These are phyloP conservation scores for Flueggea neowawraea DNA, from an alignment of 441 rosid genomes.

Conservation along the genomic window DNA sequence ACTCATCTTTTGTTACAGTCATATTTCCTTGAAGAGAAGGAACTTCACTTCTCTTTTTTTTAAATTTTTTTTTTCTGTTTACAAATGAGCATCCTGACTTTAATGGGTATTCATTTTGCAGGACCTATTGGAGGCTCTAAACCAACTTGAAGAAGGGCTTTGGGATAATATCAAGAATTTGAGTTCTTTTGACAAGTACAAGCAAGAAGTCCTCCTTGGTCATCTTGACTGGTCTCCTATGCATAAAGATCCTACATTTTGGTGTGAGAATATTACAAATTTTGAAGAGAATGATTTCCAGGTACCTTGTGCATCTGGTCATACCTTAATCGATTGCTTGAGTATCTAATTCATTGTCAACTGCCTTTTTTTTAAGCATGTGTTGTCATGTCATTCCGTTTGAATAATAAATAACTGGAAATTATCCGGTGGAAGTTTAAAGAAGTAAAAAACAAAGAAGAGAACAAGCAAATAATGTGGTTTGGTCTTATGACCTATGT, in stretches of 20 bases:
- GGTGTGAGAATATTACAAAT: conserved; percentile 88
- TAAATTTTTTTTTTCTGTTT: neutral
- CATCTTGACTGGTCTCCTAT: conserved; percentile 98
- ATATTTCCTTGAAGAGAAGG: no score
- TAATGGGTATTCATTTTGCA: conserved; percentile 19
- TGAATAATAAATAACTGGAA: no score
- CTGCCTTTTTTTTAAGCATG: no score
- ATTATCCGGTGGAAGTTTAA: no score
- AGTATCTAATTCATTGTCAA: no score
- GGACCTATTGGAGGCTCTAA: conserved; percentile 92
- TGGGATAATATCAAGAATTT: conserved; percentile 77
- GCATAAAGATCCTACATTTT: conserved; percentile 93
- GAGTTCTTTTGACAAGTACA: conserved; percentile 96
- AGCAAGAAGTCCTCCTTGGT: conserved; percentile 97
- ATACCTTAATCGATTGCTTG: neutral
- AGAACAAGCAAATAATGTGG: no score
- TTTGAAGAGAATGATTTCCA: conserved; percentile 98
- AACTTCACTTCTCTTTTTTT: no score
- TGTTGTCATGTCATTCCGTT: no score
- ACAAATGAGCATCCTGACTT: neutral
- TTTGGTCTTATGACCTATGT: no score
- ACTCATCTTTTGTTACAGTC: no score
- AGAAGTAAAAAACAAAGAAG: no score
- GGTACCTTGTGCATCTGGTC: conserved; percentile 35
- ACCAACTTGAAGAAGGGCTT: conserved; percentile 86